Evolutionary conservation across 2,329 filamentous ascomycete species (phyloP), one percentile per base, ranked within the genome.

Genomic region (Diaporthe ampelina): DNA sequence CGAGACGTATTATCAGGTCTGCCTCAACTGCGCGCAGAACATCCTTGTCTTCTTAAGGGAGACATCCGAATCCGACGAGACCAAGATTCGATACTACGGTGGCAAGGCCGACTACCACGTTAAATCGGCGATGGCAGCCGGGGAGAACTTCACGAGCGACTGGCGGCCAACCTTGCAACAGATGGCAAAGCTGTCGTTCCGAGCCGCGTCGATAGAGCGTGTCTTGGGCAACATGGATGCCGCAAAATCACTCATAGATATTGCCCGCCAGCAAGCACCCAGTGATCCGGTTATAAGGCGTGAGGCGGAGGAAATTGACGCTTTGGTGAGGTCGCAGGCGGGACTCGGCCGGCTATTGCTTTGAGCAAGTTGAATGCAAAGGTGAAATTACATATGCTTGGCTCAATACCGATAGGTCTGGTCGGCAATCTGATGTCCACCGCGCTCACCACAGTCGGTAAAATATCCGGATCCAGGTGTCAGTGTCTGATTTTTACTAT

Each of bases 121-220:
- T 32, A 35, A 61, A 1, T 45, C 43, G 24, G 73, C 73, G 0
- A 65, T 37, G 40, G 32, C 13, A 15, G 73, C 61, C 11, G 48
- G 52, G 5, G 45, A 58, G 7, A 17, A 15, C 11, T 61, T 74
- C 17, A 57, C 40, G 19, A 26, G 61, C 10, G 13, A 37, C 19
- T 75, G 70, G 73, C 21, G 21, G 29, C 73, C 73, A 3, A 73
- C 26, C n/a, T 17, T 50, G 29, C 26, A 58, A 24, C 70, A 75
- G 37, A 45, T 35, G 73, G 73, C 70, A 3, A 70, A 75, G 37
- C 43, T 73, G 13, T 52, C 24, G 4, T 75, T 73, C 58, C 65
- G 70, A 21, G 13, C n/a, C 5, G 70, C 73, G 24, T 67, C 72
- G 32, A 72, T 72, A 17, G 54, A 37, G 10, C 54, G 70, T n/a